phyloP scores from a whole-genome alignment of 352 stramenopile genomes.

The Pythium myriotylum region DNA sequence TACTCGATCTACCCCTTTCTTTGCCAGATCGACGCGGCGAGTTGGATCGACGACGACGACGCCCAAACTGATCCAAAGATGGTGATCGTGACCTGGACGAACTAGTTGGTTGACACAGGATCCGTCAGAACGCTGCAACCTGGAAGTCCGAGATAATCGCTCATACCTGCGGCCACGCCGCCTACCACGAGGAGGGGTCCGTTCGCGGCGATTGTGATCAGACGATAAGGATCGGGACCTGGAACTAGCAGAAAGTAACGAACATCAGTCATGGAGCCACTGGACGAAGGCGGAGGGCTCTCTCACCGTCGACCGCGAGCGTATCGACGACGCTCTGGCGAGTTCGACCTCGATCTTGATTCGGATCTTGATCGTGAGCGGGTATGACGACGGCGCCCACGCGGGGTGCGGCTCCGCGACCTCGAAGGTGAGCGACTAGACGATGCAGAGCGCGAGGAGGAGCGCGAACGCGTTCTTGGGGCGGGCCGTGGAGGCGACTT shows the following conservation, averaged over 20 bases:
- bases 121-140: neutral
- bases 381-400: slow-evolving; percentile 23
- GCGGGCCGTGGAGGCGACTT: neutral
- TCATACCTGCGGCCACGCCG: neutral
- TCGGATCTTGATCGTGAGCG: slow-evolving; percentile 18
- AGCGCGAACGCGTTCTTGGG: slow-evolving; percentile 22
- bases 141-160: neutral
- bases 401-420: slow-evolving; percentile 17
- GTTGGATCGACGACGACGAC: slow-evolving; percentile 16
- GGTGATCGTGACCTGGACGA: slow-evolving; percentile 9
- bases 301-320: slow-evolving; percentile 11
- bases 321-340: slow-evolving; percentile 4
- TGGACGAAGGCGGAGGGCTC: neutral
- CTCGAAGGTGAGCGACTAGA: slow-evolving; percentile 29
- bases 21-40: slow-evolving; percentile 7
- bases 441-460: slow-evolving; percentile 9
- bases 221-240: slow-evolving; percentile 13
- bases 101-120: neutral
- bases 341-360: slow-evolving; percentile 1
- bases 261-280: neutral
- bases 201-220: slow-evolving; percentile 7
- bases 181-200: neutral
- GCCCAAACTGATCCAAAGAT: slow-evolving; percentile 22
- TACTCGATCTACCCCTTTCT: slow-evolving; percentile 6
- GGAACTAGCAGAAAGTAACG: neutral